phyloP scores from a whole-genome alignment of 2,329 filamentous ascomycete genomes.

The Pezicula carpinea region DNA sequence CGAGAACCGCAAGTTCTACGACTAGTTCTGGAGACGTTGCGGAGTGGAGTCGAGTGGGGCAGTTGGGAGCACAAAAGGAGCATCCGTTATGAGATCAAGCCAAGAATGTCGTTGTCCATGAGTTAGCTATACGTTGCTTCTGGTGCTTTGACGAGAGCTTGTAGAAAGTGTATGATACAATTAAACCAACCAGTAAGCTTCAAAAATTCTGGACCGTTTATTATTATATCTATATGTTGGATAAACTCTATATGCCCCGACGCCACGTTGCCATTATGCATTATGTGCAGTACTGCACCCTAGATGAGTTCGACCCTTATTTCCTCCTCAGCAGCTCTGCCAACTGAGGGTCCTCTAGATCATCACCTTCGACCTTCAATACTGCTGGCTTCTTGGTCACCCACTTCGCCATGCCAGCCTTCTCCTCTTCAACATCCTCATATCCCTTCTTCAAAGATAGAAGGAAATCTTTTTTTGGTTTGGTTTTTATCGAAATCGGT shows the following conservation, averaged over 20 bases:
- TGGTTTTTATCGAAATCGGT: constrained; percentile 51
- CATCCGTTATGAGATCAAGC: constrained; percentile 6
- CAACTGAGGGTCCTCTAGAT: no score
- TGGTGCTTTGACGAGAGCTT: constrained; percentile 13
- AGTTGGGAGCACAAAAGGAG: constrained; percentile 4
- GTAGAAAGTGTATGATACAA: constrained; percentile 31
- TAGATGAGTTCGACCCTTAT: neutral
- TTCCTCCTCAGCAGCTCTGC: neutral
- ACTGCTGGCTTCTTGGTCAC: neutral
- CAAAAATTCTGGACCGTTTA: neutral
- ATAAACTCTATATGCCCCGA: neutral
- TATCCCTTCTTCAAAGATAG: constrained; percentile 20
- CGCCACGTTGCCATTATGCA: neutral
- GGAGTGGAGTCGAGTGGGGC: neutral
- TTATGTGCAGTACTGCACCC: neutral
- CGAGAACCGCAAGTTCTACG: constrained; percentile 90
- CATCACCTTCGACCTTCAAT: no score
- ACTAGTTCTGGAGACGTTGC: constrained; percentile 47
- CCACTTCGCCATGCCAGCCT: constrained; percentile 21
- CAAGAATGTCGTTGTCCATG: constrained; percentile 3
- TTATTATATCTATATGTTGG: neutral
- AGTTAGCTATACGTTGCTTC: constrained; percentile 15
- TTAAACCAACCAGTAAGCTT: constrained; percentile 11
- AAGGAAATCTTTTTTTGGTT: constrained; percentile 64
- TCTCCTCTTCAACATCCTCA: constrained; percentile 30